These are phyloP conservation scores for Crithidia expoeki DNA, from an alignment of 208 protist species.

Conservation along the genomic window DNA sequence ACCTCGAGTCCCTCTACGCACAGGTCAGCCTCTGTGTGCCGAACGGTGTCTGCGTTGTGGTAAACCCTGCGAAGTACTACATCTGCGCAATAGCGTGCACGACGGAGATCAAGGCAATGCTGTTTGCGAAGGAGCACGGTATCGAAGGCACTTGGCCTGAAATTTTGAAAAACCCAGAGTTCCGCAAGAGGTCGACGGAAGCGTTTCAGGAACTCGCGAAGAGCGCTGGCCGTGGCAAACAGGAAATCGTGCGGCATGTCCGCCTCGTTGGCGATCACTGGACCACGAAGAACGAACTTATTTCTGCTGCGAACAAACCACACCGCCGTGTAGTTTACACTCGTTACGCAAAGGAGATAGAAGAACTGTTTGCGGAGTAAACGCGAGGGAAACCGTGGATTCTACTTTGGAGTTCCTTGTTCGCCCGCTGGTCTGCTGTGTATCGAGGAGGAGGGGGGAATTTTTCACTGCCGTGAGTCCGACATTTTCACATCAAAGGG, in stretches of 20 bases:
- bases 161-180: slow-evolving; percentile 40
- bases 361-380: slow-evolving; percentile 57
- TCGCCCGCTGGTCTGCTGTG: not conserved
- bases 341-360: slow-evolving; percentile 64
- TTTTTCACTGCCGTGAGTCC: too few species aligned
- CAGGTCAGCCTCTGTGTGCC: slow-evolving; percentile 47
- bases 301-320: slow-evolving; percentile 74
- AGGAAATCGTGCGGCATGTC: slow-evolving; percentile 66
- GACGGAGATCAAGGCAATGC: slow-evolving; percentile 55
- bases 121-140: slow-evolving; percentile 46
- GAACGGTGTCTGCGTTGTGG: slow-evolving; percentile 72
- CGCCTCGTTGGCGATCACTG: slow-evolving; percentile 62
- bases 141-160: slow-evolving; percentile 47
- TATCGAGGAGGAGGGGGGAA: not conserved
- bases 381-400: too few species aligned
- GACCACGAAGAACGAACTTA: slow-evolving; percentile 77
- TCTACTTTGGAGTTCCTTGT: too few species aligned
- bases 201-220: slow-evolving; percentile 47
- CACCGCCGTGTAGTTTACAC: slow-evolving; percentile 50
- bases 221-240: slow-evolving; percentile 54
- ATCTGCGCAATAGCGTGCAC: slow-evolving; percentile 66
- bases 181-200: slow-evolving; percentile 42
- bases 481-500: too few species aligned
- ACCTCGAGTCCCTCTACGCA: slow-evolving; percentile 74
- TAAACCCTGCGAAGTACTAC: slow-evolving; percentile 59